Conservation (phyloP, 1,139 yeast species). For the Pichia sp. region DNA sequence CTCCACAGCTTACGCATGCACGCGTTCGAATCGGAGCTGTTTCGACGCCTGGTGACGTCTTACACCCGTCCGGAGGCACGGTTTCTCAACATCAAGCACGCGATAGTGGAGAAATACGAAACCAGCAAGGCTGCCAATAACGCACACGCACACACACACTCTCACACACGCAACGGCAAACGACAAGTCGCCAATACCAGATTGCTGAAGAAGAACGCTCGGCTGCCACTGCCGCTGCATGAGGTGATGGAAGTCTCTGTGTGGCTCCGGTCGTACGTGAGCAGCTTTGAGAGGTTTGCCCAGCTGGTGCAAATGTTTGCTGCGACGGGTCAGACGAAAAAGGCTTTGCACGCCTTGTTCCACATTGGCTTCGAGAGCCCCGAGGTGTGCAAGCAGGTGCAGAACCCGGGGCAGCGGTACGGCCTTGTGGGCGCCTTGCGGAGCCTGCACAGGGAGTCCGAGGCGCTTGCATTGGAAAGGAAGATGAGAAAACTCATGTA, state of each 20-base stretch:
- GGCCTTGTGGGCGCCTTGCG: constrained; percentile 4
- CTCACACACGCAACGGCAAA: not conserved
- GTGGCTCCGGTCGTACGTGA: constrained; percentile 15
- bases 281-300: constrained; percentile 16
- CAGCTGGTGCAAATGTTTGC: constrained; percentile 17
- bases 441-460: constrained; percentile 4
- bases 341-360: constrained; percentile 5
- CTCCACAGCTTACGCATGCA: constrained; percentile 11
- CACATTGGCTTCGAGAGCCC: constrained; percentile 4
- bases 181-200: not conserved
- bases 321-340: constrained; percentile 6
- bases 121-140: not conserved
- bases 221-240: constrained; percentile 3
- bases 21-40: constrained; percentile 4
- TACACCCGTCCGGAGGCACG: constrained; percentile 2
- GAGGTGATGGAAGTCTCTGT: constrained; percentile 9
- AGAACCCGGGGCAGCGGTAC: constrained; percentile 9
- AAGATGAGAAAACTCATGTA: constrained; percentile 1
- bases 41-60: constrained; percentile 11
- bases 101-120: constrained; percentile 8
- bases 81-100: constrained; percentile 7
- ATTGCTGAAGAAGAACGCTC: not conserved
- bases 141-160: not conserved
- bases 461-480: constrained; percentile 6
- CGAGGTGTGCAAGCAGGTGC: constrained; percentile 4